Base-by-base conservation (phyloP, 2,329 filamentous ascomycete species). In the Cucurbitaria berberidis region DNA sequence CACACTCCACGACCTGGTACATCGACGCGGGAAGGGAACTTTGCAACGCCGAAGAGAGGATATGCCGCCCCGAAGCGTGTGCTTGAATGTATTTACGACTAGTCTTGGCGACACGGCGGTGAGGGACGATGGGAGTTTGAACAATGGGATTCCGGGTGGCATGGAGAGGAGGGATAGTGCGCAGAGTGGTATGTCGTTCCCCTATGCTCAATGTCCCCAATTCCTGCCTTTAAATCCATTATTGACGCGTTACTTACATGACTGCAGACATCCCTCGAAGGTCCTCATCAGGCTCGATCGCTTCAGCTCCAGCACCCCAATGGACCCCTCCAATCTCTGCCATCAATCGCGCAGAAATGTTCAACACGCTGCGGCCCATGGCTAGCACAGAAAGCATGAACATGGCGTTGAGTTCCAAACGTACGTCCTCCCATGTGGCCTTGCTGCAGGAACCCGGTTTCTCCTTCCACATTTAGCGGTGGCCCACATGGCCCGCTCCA, bases 41-140 rank as follows among this genome's bases (percentile, higher is more conserved):
- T 19, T 44, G 34, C 32, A 47, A 55, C n/a, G 51, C 47, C 47
- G 58, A 56, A 59, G 45, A 50, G 52, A 48, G 58, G 63, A 62
- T 52, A 73, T 74, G 71, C 71, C 71, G 43, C 68, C 71, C 45
- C 66, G 71, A 67, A 72, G 68, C 51, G 68, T 74, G 22, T 69
- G 68, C 47, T 57, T 73, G 59, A 74, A 74, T 68, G 71, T 74
- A 21, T 74, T 73, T 64, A 72, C 68, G 40, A 67, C 59, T 15
- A 69, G 66, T 57, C 59, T 67, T 62, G 60, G 68, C 64, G 63
- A 67, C 42, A 54, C 63, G 55, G 58, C 63, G 61, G 65, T 70
- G 59, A 69, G 55, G 48, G 67, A 69, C 49, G 56, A 59, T 53
- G 59, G 62, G 52, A 54, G 50, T 40, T 53, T 51, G 27, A 54